A percentile compares a stretch with the other conserved stretches of the same genome.
These are phyloP conservation scores for Peltaster fructicola DNA, from an alignment of 2,329 filamentous ascomycete species.

Conservation along the genomic window DNA sequence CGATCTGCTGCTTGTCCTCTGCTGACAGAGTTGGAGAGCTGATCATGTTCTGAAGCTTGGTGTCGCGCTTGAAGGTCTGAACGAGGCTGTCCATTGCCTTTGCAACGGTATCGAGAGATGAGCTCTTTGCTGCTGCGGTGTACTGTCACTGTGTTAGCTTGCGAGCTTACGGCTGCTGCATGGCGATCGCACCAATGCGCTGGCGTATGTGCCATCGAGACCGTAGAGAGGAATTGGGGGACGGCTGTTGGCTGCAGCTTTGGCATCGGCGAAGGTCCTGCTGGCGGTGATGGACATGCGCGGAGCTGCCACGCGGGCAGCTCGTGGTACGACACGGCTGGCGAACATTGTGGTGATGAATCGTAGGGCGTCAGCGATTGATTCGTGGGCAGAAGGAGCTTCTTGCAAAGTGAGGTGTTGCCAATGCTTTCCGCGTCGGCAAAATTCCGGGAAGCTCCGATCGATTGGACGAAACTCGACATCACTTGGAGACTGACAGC, in stretches of 20 bases:
- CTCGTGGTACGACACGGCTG: slow-evolving; percentile 37
- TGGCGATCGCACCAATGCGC: slow-evolving; percentile 78
- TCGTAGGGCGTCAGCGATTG: no score
- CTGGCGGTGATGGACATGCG: slow-evolving; percentile 45
- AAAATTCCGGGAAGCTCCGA: no score
- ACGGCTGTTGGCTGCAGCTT: slow-evolving; percentile 46
- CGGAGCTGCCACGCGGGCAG: slow-evolving; percentile 36
- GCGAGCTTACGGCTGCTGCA: background rate
- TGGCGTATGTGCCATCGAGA: slow-evolving; percentile 94
- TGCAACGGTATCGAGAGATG: slow-evolving; percentile 67
- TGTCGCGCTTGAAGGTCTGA: slow-evolving; percentile 60
- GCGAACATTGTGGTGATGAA: slow-evolving; percentile 33
- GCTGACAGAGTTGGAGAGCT: slow-evolving; percentile 59
- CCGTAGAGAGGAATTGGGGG: slow-evolving; percentile 85
- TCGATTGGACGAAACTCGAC: no score
- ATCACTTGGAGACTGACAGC: no score
- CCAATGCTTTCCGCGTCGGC: no score
- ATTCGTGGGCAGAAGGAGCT: no score
- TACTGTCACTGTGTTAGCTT: slow-evolving; percentile 41
- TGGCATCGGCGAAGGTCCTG: slow-evolving; percentile 58
- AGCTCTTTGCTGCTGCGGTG: slow-evolving; percentile 83
- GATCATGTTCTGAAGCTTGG: slow-evolving; percentile 63
- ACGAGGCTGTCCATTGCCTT: slow-evolving; percentile 58
- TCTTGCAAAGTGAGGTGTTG: no score
- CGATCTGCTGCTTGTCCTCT: slow-evolving; percentile 69